Evolutionary conservation across 192 early-diverging fungal species (phyloP), one percentile per base, ranked within the genome.

Genomic region (Ramicandelaber brevisporus): DNA sequence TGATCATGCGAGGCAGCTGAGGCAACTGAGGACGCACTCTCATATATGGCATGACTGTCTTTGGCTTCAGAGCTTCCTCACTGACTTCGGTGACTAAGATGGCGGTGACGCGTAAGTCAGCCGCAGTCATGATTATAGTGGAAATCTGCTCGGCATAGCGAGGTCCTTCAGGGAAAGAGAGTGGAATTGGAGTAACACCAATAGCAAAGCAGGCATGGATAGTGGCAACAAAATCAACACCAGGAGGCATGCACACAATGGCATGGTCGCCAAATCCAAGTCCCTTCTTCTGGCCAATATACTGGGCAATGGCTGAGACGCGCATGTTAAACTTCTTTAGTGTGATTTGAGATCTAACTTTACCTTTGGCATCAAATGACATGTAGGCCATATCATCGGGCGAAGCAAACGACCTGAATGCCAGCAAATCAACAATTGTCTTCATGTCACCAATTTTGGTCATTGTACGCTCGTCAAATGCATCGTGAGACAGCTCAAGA

Each of bases 181-280:
- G 34, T 2, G 78, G 68, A 14, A 86, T 70, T 6, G 69, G 55
- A 2, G 76, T 43, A 0, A 73, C 54, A 17, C 82, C 82, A 2
- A 78, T 53, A n/a, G 70, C 57, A 37, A 83, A 51, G 44, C 82
- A 86, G 14, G 82, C 78, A 45, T 76, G 72, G 5, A 86, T 33
- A 1, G 68, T 58, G 6, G 57, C 43, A 2, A 75, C 48, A 44
- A 68, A 69, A 31, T 81, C 78, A 10, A 71, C 33, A n/a, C 73
- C 60, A 26, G 60, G 68, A 6, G 73, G 46, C 20, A 70, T 61
- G 2, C 75, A 41, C 14, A 83, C 40, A 3, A 83, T 37, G 4
- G 68, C 63, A 20, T 62, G 57, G 17, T 62, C 59, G 4, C 59
- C 59, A 0, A 65, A 34, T 15, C 49, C 53, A 11, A 72, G 46